Conservation (phyloP, 768 basidiomycete genomes). For the Nidularia pulvinata region DNA sequence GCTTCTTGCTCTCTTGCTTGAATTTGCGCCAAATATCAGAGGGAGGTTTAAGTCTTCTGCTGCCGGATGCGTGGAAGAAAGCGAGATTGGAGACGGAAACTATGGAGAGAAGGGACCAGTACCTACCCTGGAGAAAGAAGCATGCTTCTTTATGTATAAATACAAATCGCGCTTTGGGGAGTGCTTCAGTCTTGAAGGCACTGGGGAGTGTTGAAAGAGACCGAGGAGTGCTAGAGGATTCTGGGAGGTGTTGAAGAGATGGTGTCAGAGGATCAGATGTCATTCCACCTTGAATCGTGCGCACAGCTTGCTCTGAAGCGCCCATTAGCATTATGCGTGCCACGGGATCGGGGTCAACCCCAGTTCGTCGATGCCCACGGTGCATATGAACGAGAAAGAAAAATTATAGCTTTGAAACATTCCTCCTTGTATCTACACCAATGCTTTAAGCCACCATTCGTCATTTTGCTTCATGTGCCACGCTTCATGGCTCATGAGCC, state of each 20-base stretch:
- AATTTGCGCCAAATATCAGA: slow-evolving; percentile 63
- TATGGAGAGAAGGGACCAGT: slow-evolving; percentile 18
- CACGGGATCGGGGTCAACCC: too few species aligned
- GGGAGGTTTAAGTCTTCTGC: slow-evolving; percentile 61
- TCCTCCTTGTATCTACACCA: too few species aligned
- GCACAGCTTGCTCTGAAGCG: too few species aligned
- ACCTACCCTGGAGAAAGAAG: slow-evolving; percentile 82
- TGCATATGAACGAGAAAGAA: too few species aligned
- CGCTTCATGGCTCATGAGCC: too few species aligned
- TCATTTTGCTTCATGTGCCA: too few species aligned
- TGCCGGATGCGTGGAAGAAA: slow-evolving; percentile 56
- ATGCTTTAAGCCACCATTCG: too few species aligned
- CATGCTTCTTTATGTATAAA: slow-evolving; percentile 58
- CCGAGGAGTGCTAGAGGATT: not conserved
- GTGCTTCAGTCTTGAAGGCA: slow-evolving; percentile 44
- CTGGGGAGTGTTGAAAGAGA: slow-evolving; percentile 56
- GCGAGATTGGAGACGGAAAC: slow-evolving; percentile 24
- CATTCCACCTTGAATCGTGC: too few species aligned
- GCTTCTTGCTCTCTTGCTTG: slow-evolving; percentile 71
- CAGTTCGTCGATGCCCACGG: too few species aligned
- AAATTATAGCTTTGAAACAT: too few species aligned
- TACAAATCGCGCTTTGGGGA: slow-evolving; percentile 21
- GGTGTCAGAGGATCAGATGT: not conserved
- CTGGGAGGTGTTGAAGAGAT: not conserved
- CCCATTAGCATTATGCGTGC: too few species aligned